These are phyloP conservation scores for Saraca asoca DNA, from an alignment of 331 rosid species.

Conservation along the genomic window DNA sequence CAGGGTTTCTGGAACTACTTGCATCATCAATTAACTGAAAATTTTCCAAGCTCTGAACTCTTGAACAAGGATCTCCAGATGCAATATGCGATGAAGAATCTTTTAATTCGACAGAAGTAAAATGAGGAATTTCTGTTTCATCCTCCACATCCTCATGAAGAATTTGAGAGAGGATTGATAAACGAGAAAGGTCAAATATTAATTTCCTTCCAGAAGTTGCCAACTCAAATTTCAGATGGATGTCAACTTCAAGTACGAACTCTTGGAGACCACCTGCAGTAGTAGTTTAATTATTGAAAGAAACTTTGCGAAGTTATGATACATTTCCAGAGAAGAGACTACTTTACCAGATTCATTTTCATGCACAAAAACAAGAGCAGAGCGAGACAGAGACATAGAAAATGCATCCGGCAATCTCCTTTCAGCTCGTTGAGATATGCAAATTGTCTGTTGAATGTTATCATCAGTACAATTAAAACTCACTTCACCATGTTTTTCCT, in stretches of 20 bases:
- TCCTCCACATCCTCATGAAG: conserved; percentile 41
- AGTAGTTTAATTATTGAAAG: conserved; percentile 32
- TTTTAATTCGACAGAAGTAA: conserved; percentile 53
- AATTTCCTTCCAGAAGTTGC: conserved; percentile 50
- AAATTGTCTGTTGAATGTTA: conserved; percentile 39
- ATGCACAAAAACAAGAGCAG: conserved; percentile 55
- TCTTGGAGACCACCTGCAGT: conserved; percentile 69
- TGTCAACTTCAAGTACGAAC: conserved; percentile 63
- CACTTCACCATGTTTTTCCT: conserved; percentile 40
- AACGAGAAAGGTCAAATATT: conserved; percentile 54
- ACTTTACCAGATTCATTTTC: conserved; percentile 69
- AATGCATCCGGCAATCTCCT: conserved; percentile 49
- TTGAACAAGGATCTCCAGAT: conserved; percentile 46
- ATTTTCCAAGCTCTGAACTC: conserved; percentile 42
- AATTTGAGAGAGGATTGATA: conserved; percentile 66
- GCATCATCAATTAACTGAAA: conserved; percentile 50
- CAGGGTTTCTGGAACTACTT: conserved; percentile 54
- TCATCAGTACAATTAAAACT: conserved; percentile 37
- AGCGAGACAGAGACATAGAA: conserved; percentile 53
- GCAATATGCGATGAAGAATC: conserved; percentile 38
- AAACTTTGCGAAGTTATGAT: conserved; percentile 3
- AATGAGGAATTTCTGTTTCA: conserved; percentile 55
- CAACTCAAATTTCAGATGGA: conserved; percentile 51
- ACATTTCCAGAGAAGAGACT: conserved; percentile 22
- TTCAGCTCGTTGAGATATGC: conserved; percentile 47